phyloP scores from a whole-genome alignment of 768 basidiomycete genomes.

The Daedalea quercina region DNA sequence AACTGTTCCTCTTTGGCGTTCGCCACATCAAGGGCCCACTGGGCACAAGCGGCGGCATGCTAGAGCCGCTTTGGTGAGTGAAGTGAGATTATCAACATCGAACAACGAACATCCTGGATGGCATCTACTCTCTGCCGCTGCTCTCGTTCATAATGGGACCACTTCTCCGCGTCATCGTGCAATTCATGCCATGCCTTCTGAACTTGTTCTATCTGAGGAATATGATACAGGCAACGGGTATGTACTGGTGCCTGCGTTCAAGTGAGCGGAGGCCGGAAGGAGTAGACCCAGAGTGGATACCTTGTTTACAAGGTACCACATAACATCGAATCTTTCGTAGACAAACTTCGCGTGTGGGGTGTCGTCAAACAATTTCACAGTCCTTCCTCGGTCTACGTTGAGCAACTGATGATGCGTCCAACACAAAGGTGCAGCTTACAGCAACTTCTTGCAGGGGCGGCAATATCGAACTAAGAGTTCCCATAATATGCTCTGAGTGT shows the following conservation, averaged over 20 bases:
- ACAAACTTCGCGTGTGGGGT: too few species aligned
- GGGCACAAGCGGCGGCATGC: not conserved
- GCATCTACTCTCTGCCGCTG: not conserved
- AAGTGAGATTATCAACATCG: not conserved
- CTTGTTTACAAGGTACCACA: too few species aligned
- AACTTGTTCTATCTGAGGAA: not conserved
- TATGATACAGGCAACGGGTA: not conserved
- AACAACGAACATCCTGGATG: not conserved
- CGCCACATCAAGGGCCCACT: not conserved
- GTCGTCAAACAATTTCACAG: too few species aligned
- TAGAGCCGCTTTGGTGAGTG: not conserved
- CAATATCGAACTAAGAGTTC: not conserved
- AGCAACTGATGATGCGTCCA: too few species aligned
- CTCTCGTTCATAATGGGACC: not conserved
- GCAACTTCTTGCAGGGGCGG: not conserved
- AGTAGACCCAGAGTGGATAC: too few species aligned
- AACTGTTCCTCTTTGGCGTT: not conserved
- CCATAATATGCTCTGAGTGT: constrained; percentile 1
- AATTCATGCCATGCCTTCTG: not conserved
- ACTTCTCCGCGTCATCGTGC: not conserved
- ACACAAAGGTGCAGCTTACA: not conserved
- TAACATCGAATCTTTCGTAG: too few species aligned
- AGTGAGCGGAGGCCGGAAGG: too few species aligned
- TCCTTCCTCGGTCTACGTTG: not conserved
- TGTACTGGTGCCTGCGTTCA: too few species aligned